phyloP scores from a whole-genome alignment of 129 eudicot genomes.

The Logfia minima region DNA sequence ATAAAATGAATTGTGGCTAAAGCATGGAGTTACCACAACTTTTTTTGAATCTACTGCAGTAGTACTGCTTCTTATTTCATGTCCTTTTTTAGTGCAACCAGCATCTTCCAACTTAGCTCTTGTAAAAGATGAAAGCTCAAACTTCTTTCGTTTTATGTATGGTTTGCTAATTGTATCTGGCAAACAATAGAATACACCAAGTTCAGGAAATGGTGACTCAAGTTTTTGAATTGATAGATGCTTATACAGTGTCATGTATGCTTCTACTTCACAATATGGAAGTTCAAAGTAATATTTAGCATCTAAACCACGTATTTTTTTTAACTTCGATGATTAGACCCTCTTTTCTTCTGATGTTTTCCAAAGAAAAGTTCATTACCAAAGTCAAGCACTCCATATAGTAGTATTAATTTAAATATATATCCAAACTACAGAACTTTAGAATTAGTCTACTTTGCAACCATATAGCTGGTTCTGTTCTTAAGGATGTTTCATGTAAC shows the following conservation, averaged over 20 bases:
- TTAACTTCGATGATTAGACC: not conserved
- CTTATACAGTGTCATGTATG: not conserved
- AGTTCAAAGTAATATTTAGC: not conserved
- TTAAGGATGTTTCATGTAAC: not conserved
- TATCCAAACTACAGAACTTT: not conserved
- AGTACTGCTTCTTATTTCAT: not conserved
- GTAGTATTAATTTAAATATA: not conserved
- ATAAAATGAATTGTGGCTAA: not conserved
- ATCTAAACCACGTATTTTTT: not conserved
- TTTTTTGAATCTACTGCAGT: not conserved
- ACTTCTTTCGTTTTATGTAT: not conserved
- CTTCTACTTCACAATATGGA: not conserved
- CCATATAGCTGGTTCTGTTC: not conserved
- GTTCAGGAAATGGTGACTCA: not conserved
- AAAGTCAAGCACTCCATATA: not conserved
- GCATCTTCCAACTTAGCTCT: not conserved
- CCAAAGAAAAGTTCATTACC: no score
- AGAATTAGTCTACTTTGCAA: not conserved
- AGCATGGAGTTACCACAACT: not conserved
- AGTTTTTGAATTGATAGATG: not conserved
- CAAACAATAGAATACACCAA: not conserved
- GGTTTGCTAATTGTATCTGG: not conserved
- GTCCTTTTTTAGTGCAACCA: not conserved
- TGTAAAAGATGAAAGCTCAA: not conserved
- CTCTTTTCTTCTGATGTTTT: not conserved